Percentiles rank a stretch among this genome's conserved stretches.
Evolutionary conservation across 2,329 filamentous ascomycete species (phyloP).

Genomic region (Botrytis pseudocinerea): DNA sequence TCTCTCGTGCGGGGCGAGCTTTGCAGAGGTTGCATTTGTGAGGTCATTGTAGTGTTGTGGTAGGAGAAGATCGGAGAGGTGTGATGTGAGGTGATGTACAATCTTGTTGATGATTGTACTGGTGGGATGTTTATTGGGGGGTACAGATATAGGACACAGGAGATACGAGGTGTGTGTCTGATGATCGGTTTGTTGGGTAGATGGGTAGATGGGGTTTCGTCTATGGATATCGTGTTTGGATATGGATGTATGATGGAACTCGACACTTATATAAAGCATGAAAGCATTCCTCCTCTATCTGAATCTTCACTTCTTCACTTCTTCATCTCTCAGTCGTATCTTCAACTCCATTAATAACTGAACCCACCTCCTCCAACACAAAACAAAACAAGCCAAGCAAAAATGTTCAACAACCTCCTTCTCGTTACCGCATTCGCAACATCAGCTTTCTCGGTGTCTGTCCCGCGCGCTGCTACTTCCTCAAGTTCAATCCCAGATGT

Average conservation of each 20-base stretch:
- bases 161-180: background rate
- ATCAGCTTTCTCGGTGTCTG: slow-evolving; percentile 9
- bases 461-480: background rate
- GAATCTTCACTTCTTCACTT: background rate
- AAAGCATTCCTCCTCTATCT: background rate
- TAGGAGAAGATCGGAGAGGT: background rate
- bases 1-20: background rate
- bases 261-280: too few relatives aligned
- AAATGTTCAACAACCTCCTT: slow-evolving; percentile 23
- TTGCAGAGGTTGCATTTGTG: background rate
- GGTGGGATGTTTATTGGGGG: background rate
- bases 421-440: slow-evolving; percentile 11
- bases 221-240: too few relatives aligned
- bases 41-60: background rate
- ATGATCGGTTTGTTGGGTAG: background rate
- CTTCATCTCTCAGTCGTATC: background rate
- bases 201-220: background rate
- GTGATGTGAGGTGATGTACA: too few relatives aligned
- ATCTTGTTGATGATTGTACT: background rate
- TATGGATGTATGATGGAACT: too few relatives aligned
- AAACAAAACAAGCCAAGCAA: background rate
- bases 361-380: background rate
- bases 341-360: background rate
- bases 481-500: background rate
- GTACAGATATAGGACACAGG: background rate